Percentiles rank a stretch among this genome's conserved stretches.
phyloP scores from a whole-genome alignment of 768 basidiomycete species.

The Panus rudis region DNA sequence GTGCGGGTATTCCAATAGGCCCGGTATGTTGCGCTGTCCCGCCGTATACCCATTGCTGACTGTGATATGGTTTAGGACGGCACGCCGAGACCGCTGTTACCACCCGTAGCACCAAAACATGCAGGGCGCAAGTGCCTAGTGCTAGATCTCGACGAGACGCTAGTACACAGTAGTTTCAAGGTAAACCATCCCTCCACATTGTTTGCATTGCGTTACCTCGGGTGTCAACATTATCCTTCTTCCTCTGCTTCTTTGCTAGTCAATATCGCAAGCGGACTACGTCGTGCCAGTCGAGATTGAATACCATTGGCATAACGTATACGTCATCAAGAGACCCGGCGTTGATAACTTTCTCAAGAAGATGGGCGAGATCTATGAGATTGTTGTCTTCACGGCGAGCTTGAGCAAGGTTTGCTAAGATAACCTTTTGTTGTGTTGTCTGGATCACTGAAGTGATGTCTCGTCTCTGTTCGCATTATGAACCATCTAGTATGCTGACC shows the following conservation, averaged over 20 bases:
- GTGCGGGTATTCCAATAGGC: slow-evolving; percentile 91
- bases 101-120: slow-evolving; percentile 74
- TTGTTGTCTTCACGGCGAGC: slow-evolving; percentile 97
- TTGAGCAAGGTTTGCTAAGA: slow-evolving; percentile 97
- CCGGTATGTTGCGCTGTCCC: slow-evolving; percentile 51
- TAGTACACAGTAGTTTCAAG: slow-evolving; percentile 98
- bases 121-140: slow-evolving; percentile 92
- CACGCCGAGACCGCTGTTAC: slow-evolving; percentile 77
- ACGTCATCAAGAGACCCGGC: slow-evolving; percentile 97
- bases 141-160: slow-evolving; percentile 93
- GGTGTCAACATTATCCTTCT: slow-evolving; percentile 1
- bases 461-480: background rate
- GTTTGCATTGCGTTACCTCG: no score
- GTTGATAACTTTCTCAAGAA: slow-evolving; percentile 95
- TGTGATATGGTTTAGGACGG: slow-evolving; percentile 57
- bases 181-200: slow-evolving; percentile 33
- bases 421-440: no score
- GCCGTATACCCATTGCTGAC: slow-evolving; percentile 7
- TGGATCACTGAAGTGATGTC: background rate
- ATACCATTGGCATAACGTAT: slow-evolving; percentile 96
- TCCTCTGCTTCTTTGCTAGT: slow-evolving; percentile 38
- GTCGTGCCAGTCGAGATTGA: slow-evolving; percentile 99
- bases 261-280: slow-evolving; percentile 91
- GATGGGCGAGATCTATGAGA: slow-evolving; percentile 98
- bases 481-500: slow-evolving; percentile 82